Evolutionary conservation across 2,329 filamentous ascomycete genomes (phyloP), one percentile per base, ranked within the genome.

Genomic region (Esteya vermicola): DNA sequence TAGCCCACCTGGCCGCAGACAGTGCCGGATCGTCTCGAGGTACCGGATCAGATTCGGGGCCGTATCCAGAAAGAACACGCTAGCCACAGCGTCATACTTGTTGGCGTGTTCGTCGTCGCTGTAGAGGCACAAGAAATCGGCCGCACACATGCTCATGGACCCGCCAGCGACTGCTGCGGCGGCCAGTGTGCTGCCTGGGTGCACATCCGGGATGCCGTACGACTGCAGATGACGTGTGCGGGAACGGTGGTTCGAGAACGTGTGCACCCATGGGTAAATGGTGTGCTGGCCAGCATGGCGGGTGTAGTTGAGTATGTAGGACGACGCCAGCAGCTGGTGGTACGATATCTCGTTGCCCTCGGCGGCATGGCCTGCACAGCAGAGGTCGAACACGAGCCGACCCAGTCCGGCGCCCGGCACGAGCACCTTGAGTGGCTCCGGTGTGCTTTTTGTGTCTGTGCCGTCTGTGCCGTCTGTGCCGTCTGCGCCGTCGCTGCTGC

Each of bases 291-390:
- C 68, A 0, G 70, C 71, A 2, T 57, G 54, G 1, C 63, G 51
- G 5, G 78, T 83, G 50, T 67, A 69, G 56, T 89, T 88, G 36
- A 88, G 71, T 14, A 88, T 72, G 54, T 83, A 79, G 0, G 72
- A 75, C 6, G 84, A 93, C 2, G 85, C 85, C 43, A 96, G 68
- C n/a, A 98, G 72, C 56, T 94, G 85, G 57, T 98, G 91, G 54
- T 93, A 96, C 3, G 88, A 95, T 45, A 96, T 93, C 60, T 98
- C 84, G 54, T 95, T 96, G 22, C 89, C 89, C 57, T 95, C 86
- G 1, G 77, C 73, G 10, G 72, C 63, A 57, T 78, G 93, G 10
- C 91, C 88, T 1, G 64, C 65, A 22, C 63, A 64, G 54, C 80
- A 85, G 13, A 96, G 66, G 33, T 98, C 91, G 52, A 93, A 93